These are phyloP conservation scores for Vitis hybrid DNA, from an alignment of 177 flowering plant genomes.

Conservation along the genomic window DNA sequence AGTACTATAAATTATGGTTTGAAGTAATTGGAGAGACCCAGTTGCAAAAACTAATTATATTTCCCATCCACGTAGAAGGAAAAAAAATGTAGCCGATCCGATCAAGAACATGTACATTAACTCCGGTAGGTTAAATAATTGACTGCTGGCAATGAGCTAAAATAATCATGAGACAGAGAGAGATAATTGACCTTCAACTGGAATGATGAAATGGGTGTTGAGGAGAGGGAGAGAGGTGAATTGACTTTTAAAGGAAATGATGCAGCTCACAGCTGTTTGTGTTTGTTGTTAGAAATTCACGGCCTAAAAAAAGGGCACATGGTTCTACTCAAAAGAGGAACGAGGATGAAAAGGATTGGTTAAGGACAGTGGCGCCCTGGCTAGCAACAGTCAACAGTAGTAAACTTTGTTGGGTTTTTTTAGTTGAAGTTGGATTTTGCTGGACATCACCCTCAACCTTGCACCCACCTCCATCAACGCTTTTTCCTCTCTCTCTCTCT, in stretches of 20 bases:
- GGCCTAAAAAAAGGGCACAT: neutral
- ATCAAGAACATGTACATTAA: too few species aligned
- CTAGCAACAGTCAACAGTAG: neutral
- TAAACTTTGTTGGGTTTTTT: neutral
- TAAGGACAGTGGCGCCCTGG: too few species aligned
- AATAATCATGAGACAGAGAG: too few species aligned
- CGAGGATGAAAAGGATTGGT: neutral
- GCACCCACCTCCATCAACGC: neutral
- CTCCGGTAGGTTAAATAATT: too few species aligned
- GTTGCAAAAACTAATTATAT: too few species aligned
- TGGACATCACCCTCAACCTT: conserved; percentile 8
- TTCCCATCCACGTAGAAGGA: too few species aligned
- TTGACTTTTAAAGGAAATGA: conserved; percentile 7
- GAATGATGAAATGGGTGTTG: neutral
- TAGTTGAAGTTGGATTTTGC: conserved; percentile 14
- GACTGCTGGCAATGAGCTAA: too few species aligned
- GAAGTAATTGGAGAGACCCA: too few species aligned
- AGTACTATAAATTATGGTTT: too few species aligned
- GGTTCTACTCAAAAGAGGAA: conserved; percentile 5
- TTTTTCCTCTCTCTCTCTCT: conserved; percentile 3
- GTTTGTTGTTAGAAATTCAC: conserved; percentile 5
- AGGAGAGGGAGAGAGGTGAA: neutral
- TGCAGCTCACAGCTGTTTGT: conserved; percentile 6
- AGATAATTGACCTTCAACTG: too few species aligned
- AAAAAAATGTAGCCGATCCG: too few species aligned